These are phyloP conservation scores for Trametopsis cervina DNA, from an alignment of 768 basidiomycete species.

Conservation along the genomic window DNA sequence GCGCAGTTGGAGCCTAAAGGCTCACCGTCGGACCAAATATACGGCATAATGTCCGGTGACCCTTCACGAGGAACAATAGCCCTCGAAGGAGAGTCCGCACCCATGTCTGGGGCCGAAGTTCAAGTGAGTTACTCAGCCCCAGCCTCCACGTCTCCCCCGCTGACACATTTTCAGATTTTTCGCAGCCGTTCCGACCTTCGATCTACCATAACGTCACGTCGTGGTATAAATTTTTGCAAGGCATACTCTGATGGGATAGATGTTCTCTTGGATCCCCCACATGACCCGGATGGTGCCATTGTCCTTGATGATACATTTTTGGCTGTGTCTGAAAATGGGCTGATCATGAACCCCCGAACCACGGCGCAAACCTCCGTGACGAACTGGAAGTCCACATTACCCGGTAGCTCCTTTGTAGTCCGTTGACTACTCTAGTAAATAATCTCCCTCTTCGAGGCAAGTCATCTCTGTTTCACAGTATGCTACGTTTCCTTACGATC, in stretches of 20 bases:
- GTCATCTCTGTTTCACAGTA: too few relatives aligned
- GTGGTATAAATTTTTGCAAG: neutral
- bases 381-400: neutral
- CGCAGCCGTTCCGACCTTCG: neutral
- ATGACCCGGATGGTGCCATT: neutral
- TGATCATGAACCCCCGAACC: conserved; percentile 6
- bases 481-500: too few relatives aligned
- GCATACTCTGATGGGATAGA: neutral
- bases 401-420: neutral
- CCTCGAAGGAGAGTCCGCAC: conserved; percentile 46
- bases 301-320: conserved; percentile 4
- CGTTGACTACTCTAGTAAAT: too few relatives aligned
- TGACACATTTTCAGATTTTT: conserved; percentile 5
- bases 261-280: too few relatives aligned
- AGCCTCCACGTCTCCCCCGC: too few relatives aligned
- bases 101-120: conserved; percentile 40
- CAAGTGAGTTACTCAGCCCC: conserved; percentile 32
- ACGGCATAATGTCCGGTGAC: conserved; percentile 62
- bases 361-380: neutral
- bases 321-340: conserved; percentile 10
- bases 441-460: too few relatives aligned
- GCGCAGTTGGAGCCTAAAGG: neutral
- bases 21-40: conserved; percentile 30
- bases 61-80: conserved; percentile 64
- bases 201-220: neutral